Evolutionary conservation across 805 yeast genomes (phyloP).

Genomic region (Dipodascus albidus): DNA sequence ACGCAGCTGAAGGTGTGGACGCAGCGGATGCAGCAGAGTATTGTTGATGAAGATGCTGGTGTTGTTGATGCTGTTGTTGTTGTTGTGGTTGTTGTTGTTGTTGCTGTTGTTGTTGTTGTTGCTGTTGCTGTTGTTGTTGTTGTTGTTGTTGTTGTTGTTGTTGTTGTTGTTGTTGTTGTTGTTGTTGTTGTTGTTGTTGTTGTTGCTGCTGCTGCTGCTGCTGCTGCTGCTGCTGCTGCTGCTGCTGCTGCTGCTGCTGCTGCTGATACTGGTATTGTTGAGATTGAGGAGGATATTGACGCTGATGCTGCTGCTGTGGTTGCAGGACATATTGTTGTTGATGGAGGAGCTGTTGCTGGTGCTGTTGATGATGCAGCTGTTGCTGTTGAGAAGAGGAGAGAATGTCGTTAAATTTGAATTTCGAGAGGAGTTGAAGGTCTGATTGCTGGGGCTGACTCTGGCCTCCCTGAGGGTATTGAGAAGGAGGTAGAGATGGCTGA

Average conservation of each 20-base stretch:
- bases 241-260: constrained; percentile 6
- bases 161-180: constrained; percentile 6
- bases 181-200: constrained; percentile 4
- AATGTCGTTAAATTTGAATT: not conserved
- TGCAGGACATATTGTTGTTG: not conserved
- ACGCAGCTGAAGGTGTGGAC: not conserved
- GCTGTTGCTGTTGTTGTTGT: not conserved
- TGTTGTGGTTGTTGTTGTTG: constrained; percentile 3
- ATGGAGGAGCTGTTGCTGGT: constrained; percentile 5
- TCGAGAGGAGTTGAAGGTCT: not conserved
- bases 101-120: constrained; percentile 3
- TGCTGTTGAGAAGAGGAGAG: not conserved
- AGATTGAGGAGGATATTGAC: constrained; percentile 1
- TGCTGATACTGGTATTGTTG: constrained; percentile 2
- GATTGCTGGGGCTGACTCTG: not conserved
- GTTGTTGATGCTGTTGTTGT: not conserved
- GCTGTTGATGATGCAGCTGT: constrained; percentile 7
- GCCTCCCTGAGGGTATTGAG: not conserved
- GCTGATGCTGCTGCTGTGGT: constrained; percentile 2
- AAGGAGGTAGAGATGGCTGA: not conserved
- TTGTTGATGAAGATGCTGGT: not conserved
- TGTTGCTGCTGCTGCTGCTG: not conserved
- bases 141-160: constrained; percentile 5
- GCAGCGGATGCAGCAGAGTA: not conserved
- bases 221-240: constrained; percentile 2